phyloP scores from a whole-genome alignment of 352 stramenopile genomes.

The Thraustochytrium striatum region DNA sequence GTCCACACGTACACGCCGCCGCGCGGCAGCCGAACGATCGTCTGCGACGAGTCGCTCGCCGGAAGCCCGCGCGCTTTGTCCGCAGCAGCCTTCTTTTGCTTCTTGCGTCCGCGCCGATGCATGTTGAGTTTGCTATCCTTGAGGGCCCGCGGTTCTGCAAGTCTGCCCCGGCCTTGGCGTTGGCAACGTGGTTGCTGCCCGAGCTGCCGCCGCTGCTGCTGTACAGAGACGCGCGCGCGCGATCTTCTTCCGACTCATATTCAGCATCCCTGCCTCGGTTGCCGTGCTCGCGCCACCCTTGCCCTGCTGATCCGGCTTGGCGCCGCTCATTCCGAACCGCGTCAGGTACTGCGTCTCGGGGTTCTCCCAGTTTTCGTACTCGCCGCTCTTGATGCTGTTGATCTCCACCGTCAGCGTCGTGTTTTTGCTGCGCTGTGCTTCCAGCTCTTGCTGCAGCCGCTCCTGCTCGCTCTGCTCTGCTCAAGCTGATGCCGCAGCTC shows the following conservation, averaged over 20 bases:
- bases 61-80: neutral
- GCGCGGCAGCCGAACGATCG: constrained; percentile 10
- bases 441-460: constrained; percentile 5
- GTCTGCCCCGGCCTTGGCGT: neutral
- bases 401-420: constrained; percentile 37
- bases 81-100: neutral
- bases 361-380: constrained; percentile 11
- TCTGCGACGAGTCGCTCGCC: neutral
- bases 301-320: too few species aligned
- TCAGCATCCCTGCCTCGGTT: neutral
- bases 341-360: neutral
- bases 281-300: too few species aligned
- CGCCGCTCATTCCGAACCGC: neutral
- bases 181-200: neutral
- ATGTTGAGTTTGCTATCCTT: constrained; percentile 40
- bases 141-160: constrained; percentile 19
- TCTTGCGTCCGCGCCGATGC: constrained; percentile 9
- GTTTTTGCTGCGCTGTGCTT: constrained; percentile 8
- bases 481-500: constrained; percentile 34
- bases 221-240: neutral
- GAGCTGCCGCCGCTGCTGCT: neutral
- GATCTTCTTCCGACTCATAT: constrained; percentile 34
- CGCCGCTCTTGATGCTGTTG: constrained; percentile 28
- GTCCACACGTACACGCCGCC: constrained; percentile 48
- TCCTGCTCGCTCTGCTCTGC: constrained; percentile 25